Evolutionary conservation across 306 rosid species (phyloP).

Genomic region (Cucurbita pepo): DNA sequence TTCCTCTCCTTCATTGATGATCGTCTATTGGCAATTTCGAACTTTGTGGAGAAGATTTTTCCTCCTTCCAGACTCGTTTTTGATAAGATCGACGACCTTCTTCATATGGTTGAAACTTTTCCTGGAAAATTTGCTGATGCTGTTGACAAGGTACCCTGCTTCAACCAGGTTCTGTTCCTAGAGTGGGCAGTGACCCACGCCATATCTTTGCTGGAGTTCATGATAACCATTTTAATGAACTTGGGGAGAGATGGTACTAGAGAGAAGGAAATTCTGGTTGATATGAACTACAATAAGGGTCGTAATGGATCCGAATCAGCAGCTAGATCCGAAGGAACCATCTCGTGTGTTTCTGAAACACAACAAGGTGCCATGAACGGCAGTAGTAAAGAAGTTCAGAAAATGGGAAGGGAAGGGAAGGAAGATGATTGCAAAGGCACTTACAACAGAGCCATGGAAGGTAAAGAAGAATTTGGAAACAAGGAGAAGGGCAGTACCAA

Average conservation of each 20-base stretch:
- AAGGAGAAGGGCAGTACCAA: background rate
- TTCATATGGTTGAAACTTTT: constrained; percentile 9
- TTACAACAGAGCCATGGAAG: background rate
- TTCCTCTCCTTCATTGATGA: constrained; percentile 41
- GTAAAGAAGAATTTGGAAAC: background rate
- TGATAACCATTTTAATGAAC: constrained; percentile 17
- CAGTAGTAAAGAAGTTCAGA: constrained; percentile 22
- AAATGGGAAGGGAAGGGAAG: constrained; percentile 19
- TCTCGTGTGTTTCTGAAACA: constrained; percentile 17
- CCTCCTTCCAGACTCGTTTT: constrained; percentile 35
- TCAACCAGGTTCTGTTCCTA: constrained; percentile 11
- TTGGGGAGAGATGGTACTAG: constrained; percentile 21
- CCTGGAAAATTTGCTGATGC: constrained; percentile 38
- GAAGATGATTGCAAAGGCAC: background rate
- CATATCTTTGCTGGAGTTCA: constrained; percentile 25
- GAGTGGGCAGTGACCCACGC: constrained; percentile 26
- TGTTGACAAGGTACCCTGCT: constrained; percentile 14
- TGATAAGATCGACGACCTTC: constrained; percentile 38
- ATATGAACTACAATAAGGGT: constrained; percentile 11
- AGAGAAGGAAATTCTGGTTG: constrained; percentile 36
- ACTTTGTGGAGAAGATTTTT: constrained; percentile 23
- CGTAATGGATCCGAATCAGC: background rate
- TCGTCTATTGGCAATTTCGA: constrained; percentile 23
- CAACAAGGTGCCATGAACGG: constrained; percentile 10
- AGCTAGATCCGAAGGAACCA: background rate